Evolutionary conservation across 2,329 filamentous ascomycete species (phyloP).

Genomic region (Ceratocystiopsis sp.): DNA sequence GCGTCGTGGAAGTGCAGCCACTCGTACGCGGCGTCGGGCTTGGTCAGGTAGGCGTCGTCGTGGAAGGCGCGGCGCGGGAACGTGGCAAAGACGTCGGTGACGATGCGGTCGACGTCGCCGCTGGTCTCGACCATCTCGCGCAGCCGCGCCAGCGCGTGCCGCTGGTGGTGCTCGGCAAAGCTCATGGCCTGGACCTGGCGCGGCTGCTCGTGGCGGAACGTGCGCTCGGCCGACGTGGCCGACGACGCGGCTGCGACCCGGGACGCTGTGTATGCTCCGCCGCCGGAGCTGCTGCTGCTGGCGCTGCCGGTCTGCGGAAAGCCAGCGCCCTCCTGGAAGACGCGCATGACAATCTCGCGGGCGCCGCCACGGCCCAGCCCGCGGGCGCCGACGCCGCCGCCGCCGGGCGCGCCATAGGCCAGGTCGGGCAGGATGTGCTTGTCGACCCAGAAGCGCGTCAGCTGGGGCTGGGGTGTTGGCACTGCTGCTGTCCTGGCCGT

Average conservation of each 20-base stretch:
- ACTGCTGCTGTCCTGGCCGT: slow-evolving; percentile 15
- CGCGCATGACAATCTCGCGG: slow-evolving; percentile 59
- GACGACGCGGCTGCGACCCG: slow-evolving; percentile 11
- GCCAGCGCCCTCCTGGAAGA: slow-evolving; percentile 64
- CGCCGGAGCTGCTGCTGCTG: slow-evolving; percentile 14
- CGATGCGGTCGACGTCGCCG: slow-evolving; percentile 61
- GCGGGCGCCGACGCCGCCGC: slow-evolving; percentile 51
- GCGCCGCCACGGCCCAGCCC: slow-evolving; percentile 54
- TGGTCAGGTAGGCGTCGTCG: slow-evolving; percentile 79
- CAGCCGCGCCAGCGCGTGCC: slow-evolving; percentile 52
- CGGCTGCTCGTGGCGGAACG: slow-evolving; percentile 35
- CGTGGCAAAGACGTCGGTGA: slow-evolving; percentile 68
- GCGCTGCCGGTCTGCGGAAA: slow-evolving; percentile 42
- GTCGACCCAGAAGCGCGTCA: slow-evolving; percentile 67
- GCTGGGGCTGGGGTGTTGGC: slow-evolving; percentile 21
- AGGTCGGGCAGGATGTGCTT: slow-evolving; percentile 51
- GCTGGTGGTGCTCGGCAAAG: slow-evolving; percentile 57
- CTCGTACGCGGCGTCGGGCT: slow-evolving; percentile 75
- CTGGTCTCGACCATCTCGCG: slow-evolving; percentile 63
- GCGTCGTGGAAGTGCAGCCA: slow-evolving; percentile 91
- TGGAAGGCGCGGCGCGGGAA: slow-evolving; percentile 83
- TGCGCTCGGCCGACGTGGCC: slow-evolving; percentile 14
- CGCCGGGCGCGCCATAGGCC: slow-evolving; percentile 23
- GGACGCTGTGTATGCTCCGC: neutral
- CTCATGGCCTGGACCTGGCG: slow-evolving; percentile 36